Evolutionary conservation across 176 grass and related monocot genomes (phyloP), one percentile per base, ranked within the genome.

Genomic region (Rhynchospora breviuscula): DNA sequence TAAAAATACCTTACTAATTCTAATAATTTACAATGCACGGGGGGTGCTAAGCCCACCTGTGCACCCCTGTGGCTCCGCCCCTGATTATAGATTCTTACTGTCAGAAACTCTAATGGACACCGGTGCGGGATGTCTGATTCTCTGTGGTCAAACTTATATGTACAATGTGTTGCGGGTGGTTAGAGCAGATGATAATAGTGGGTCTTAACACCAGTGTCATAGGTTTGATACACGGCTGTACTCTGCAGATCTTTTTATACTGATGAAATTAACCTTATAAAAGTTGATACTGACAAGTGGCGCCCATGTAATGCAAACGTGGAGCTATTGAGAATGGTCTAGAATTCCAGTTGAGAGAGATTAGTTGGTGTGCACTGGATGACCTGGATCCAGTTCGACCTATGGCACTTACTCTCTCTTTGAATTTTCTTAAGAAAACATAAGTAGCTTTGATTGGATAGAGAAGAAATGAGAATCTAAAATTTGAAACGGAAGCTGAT

Each of bases 81-180:
- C n/a, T n/a, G n/a, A 81, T 62, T 81, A 80, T 80, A 61, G 48
- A 62, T 80, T 11, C 71, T 53, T 46, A 19, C 67, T 29, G n/a
- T 73, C 9, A 68, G 1, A 49, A 43, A 40, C 35, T 40, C 35
- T 40, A 29, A 47, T 51, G 45, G 46, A 14, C 1, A 11, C 21
- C 6, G 25, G 73, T 57, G 73, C 13, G 0, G 6, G 22, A 3
- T 18, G 14, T 29, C 26, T 29, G 73, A 78, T 78, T 78, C 21
- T 51, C 25, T 78, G 23, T 21, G n/a, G n/a, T n/a, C n/a, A n/a
- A n/a, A n/a, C n/a, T n/a, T n/a, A n/a, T n/a, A n/a, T n/a, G n/a
- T n/a, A n/a, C n/a, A n/a, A n/a, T n/a, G n/a, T n/a, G n/a, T n/a
- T n/a, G n/a, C n/a, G n/a, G n/a, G n/a, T n/a, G n/a, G n/a, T n/a